phyloP scores from a whole-genome alignment of 495 filamentous ascomycete genomes.

The Gamarada debralockiae region DNA sequence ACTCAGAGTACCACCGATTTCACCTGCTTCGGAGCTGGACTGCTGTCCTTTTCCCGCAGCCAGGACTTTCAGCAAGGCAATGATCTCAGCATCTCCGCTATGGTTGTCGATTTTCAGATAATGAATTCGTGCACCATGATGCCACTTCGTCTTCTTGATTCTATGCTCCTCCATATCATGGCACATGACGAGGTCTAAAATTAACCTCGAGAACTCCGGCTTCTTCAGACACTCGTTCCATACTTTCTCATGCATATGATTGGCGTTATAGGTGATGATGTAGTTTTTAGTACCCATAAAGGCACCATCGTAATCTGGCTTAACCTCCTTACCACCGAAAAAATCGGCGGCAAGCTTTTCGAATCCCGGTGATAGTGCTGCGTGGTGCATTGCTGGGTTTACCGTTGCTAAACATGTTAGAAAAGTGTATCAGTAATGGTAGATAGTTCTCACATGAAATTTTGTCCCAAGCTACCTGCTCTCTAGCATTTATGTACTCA shows the following conservation, averaged over 20 bases:
- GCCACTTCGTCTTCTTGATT: too few species aligned
- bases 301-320: constrained; percentile 5
- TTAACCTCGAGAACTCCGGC: not conserved
- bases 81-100: too few species aligned
- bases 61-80: too few species aligned
- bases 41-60: too few species aligned
- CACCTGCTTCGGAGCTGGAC: too few species aligned
- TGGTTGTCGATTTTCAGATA: too few species aligned
- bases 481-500: not conserved
- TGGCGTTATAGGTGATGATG: not conserved
- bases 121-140: too few species aligned
- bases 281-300: not conserved
- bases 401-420: too few species aligned
- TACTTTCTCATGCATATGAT: too few species aligned
- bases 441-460: not conserved
- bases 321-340: constrained; percentile 3
- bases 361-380: constrained; percentile 1
- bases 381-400: not conserved
- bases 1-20: too few species aligned
- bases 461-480: too few species aligned
- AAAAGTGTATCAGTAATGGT: too few species aligned
- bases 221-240: not conserved
- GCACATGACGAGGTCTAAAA: not conserved
- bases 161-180: not conserved
- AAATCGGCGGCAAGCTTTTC: constrained; percentile 6